Conservation (phyloP, 2,329 filamentous ascomycete species). For the Tolypocladium capitatum region DNA sequence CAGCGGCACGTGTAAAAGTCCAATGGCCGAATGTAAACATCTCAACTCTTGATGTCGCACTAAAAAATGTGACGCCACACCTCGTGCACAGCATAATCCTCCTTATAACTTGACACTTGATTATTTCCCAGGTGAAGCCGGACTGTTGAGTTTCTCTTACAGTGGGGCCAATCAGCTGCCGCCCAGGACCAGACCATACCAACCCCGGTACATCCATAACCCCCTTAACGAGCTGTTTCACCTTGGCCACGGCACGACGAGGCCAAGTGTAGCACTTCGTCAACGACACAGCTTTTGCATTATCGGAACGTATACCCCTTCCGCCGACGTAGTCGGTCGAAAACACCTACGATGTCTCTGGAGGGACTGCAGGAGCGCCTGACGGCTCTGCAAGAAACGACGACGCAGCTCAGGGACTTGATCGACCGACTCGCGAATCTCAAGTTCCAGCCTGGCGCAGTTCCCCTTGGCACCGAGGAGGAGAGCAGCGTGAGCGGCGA, state of each 20-base stretch:
- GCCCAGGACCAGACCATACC: neutral
- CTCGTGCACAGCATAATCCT: no score
- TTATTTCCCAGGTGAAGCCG: no score
- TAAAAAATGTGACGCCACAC: no score
- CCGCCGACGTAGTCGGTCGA: neutral
- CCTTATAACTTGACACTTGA: no score
- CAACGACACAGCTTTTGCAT: neutral
- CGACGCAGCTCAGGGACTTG: conserved; percentile 41
- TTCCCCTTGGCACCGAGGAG: conserved; percentile 34
- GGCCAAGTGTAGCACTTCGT: neutral
- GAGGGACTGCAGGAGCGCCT: conserved; percentile 50
- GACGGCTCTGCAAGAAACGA: conserved; percentile 45
- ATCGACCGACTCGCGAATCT: conserved; percentile 46
- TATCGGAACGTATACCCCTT: neutral
- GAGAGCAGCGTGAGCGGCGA: conserved; percentile 51
- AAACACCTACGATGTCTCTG: conserved; percentile 33
- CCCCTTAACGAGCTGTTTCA: neutral
- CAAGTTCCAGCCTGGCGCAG: conserved; percentile 44
- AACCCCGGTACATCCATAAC: neutral
- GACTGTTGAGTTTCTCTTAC: neutral
- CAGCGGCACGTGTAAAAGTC: neutral
- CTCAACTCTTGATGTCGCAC: neutral
- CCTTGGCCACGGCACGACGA: neutral
- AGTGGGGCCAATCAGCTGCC: neutral
- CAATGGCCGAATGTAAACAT: neutral